A percentile compares a stretch with the other conserved stretches of the same genome.
These are phyloP conservation scores for Candida nonsorbophila DNA, from an alignment of 805 yeast genomes.

Conservation along the genomic window DNA sequence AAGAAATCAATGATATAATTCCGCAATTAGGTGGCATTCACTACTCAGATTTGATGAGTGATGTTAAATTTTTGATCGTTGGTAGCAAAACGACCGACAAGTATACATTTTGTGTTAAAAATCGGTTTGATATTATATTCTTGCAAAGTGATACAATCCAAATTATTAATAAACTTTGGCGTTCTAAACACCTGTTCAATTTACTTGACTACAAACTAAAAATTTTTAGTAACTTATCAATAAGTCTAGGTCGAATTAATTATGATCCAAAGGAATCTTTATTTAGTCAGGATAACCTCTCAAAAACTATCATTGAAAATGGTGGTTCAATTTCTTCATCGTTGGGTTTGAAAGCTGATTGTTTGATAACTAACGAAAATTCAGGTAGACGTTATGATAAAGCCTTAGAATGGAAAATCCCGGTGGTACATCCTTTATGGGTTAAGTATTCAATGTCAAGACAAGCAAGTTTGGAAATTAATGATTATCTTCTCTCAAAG, in stretches of 20 bases:
- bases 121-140: conserved; percentile 54
- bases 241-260: conserved; percentile 9
- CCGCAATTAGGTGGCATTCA: conserved; percentile 55
- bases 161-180: no score
- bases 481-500: conserved; percentile 32
- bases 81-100: conserved; percentile 56
- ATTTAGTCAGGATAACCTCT: neutral
- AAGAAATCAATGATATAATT: conserved; percentile 41
- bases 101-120: conserved; percentile 44
- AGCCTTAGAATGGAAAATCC: conserved; percentile 49
- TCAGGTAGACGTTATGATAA: conserved; percentile 49
- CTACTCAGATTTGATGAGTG: conserved; percentile 54
- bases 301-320: conserved; percentile 25
- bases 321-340: conserved; percentile 53
- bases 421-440: conserved; percentile 49
- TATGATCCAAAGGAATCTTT: neutral
- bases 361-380: conserved; percentile 46
- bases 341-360: conserved; percentile 37
- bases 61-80: conserved; percentile 54
- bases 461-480: conserved; percentile 36
- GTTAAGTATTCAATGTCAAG: conserved; percentile 40
- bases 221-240: conserved; percentile 38
- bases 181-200: neutral
- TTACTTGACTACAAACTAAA: conserved; percentile 26
- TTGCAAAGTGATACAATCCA: conserved; percentile 43